These are phyloP conservation scores for Hippophae rhamnoides DNA, from an alignment of 306 rosid genomes.

Conservation along the genomic window DNA sequence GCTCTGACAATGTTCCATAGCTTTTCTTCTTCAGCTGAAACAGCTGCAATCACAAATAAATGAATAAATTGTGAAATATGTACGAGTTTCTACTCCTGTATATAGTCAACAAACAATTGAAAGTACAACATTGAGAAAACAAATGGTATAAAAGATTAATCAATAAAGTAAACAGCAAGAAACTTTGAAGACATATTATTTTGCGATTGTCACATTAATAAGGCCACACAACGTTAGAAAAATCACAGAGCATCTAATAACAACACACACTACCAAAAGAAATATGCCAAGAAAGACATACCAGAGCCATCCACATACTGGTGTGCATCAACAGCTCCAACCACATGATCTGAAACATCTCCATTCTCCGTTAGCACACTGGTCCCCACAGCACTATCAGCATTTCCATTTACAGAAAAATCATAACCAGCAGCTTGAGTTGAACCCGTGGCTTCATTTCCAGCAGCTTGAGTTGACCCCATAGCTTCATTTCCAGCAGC, in stretches of 20 bases:
- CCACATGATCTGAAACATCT: slow-evolving; percentile 36
- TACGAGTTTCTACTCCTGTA: neutral
- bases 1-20: slow-evolving; percentile 91
- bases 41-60: slow-evolving; percentile 27
- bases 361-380: slow-evolving; percentile 47
- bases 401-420: slow-evolving; percentile 44
- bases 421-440: slow-evolving; percentile 25
- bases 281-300: slow-evolving; percentile 14
- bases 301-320: slow-evolving; percentile 67
- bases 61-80: slow-evolving; percentile 7
- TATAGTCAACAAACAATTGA: neutral
- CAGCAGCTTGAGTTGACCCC: slow-evolving; percentile 13
- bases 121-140: too few relatives aligned
- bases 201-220: too few relatives aligned
- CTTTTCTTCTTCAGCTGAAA: slow-evolving; percentile 89
- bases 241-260: neutral
- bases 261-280: slow-evolving; percentile 1
- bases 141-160: too few relatives aligned
- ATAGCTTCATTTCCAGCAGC: slow-evolving; percentile 26
- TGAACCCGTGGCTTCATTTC: too few relatives aligned
- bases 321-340: slow-evolving; percentile 40
- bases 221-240: neutral
- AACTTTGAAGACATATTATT: too few relatives aligned
- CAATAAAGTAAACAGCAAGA: too few relatives aligned
- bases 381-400: slow-evolving; percentile 16